Evolutionary conservation across 2,329 filamentous ascomycete genomes (phyloP).

Genomic region (Xylariaceae sp.): DNA sequence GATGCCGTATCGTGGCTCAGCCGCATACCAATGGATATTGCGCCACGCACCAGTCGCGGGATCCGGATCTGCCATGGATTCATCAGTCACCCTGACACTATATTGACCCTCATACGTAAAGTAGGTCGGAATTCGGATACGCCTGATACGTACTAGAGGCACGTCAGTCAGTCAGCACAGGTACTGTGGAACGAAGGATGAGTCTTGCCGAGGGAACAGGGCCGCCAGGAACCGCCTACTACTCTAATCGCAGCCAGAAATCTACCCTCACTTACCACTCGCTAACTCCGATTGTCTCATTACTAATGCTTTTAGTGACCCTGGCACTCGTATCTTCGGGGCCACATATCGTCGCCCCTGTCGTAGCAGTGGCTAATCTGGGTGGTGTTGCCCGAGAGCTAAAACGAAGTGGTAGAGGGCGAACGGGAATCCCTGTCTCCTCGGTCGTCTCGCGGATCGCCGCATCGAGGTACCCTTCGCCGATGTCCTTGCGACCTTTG

Average conservation of each 20-base stretch:
- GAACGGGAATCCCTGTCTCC: constrained; percentile 42
- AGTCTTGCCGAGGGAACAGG: background rate
- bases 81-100: constrained; percentile 10
- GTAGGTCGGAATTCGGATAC: background rate
- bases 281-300: constrained; percentile 29
- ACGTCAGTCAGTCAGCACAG: constrained; percentile 7
- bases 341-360: constrained; percentile 16
- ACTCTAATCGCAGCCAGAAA: background rate
- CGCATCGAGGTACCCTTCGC: constrained; percentile 38
- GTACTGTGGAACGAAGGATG: background rate
- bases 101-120: background rate
- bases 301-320: constrained; percentile 27
- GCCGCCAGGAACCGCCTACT: constrained; percentile 1
- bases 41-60: constrained; percentile 29
- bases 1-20: constrained; percentile 22
- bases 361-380: constrained; percentile 12
- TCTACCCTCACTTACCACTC: constrained; percentile 26
- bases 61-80: constrained; percentile 26
- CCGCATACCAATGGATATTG: constrained; percentile 28
- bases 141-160: constrained; percentile 22
- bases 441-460: constrained; percentile 45
- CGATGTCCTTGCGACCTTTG: constrained; percentile 45
- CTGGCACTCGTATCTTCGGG: constrained; percentile 26
- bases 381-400: constrained; percentile 40
- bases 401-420: constrained; percentile 37